A percentile compares a stretch with the other conserved stretches of the same genome.
Conservation (phyloP, 2,329 filamentous ascomycete genomes). For the Hymenoscyphus linearis region DNA sequence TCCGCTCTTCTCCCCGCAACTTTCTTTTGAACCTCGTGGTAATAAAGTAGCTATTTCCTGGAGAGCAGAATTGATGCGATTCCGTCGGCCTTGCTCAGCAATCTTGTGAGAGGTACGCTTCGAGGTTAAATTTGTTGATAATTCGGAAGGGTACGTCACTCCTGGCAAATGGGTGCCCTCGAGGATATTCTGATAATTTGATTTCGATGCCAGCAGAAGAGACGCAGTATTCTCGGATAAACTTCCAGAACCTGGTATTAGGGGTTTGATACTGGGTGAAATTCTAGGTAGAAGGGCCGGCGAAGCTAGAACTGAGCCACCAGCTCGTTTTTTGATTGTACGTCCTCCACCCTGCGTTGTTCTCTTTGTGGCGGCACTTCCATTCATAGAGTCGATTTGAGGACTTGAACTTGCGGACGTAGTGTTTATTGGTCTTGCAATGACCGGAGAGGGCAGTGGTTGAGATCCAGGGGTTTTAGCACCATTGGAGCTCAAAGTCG, state of each 20-base stretch:
- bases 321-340: conserved; percentile 63
- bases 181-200: conserved; percentile 95
- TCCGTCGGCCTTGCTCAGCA: conserved; percentile 89
- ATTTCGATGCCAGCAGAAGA: conserved; percentile 85
- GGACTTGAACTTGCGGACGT: conserved; percentile 47
- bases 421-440: conserved; percentile 32
- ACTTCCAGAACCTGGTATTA: conserved; percentile 61
- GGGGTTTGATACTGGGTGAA: conserved; percentile 88
- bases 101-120: conserved; percentile 98
- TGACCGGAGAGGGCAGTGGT: conserved; percentile 41
- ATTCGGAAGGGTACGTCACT: conserved; percentile 81
- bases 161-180: conserved; percentile 89
- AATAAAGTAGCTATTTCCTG: conserved; percentile 85
- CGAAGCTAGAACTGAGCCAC: conserved; percentile 71
- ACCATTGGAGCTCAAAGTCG: conserved; percentile 41
- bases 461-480: conserved; percentile 34
- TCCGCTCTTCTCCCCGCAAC: conserved; percentile 32
- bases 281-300: conserved; percentile 85
- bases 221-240: conserved; percentile 56
- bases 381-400: conserved; percentile 46
- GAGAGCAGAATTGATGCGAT: conserved; percentile 89
- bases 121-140: conserved; percentile 90
- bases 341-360: conserved; percentile 51
- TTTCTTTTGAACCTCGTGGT: conserved; percentile 49
- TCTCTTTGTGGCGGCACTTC: conserved; percentile 42